A percentile compares a stretch with the other conserved stretches of the same genome.
Conservation (phyloP, 371 early-diverging fungal genomes). For the Mucor velutinosus region DNA sequence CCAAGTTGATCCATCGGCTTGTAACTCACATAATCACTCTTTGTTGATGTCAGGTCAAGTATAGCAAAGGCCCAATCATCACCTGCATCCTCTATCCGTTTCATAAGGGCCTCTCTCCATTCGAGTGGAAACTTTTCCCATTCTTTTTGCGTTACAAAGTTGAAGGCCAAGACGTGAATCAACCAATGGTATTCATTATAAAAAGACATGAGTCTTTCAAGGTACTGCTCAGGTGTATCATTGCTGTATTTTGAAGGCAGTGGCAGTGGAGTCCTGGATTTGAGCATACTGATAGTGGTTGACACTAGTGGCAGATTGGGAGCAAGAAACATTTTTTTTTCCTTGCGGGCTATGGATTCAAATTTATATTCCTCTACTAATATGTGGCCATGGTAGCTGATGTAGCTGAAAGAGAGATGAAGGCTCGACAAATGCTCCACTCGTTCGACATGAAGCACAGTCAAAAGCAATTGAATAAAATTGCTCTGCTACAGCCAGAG, state of each 20-base stretch:
- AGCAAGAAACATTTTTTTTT: not conserved
- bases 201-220: conserved; percentile 31
- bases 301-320: not conserved
- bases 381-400: no score
- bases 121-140: conserved; percentile 49
- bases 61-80: conserved; percentile 20
- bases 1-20: not conserved
- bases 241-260: conserved; percentile 11
- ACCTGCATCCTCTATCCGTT: conserved; percentile 18
- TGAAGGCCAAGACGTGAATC: conserved; percentile 53
- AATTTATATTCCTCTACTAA: no score
- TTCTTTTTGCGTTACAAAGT: conserved; percentile 51
- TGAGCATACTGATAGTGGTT: not conserved
- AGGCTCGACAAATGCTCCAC: no score
- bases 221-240: conserved; percentile 32
- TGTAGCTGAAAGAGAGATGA: no score
- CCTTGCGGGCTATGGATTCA: not conserved
- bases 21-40: conserved; percentile 23
- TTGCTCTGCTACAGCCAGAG: no score
- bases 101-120: conserved; percentile 49
- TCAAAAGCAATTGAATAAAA: no score
- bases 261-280: not conserved
- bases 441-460: no score
- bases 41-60: conserved; percentile 20
- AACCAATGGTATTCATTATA: conserved; percentile 41